These are phyloP conservation scores for Xylaria flabelliformis DNA, from an alignment of 495 filamentous ascomycete species.

Conservation along the genomic window DNA sequence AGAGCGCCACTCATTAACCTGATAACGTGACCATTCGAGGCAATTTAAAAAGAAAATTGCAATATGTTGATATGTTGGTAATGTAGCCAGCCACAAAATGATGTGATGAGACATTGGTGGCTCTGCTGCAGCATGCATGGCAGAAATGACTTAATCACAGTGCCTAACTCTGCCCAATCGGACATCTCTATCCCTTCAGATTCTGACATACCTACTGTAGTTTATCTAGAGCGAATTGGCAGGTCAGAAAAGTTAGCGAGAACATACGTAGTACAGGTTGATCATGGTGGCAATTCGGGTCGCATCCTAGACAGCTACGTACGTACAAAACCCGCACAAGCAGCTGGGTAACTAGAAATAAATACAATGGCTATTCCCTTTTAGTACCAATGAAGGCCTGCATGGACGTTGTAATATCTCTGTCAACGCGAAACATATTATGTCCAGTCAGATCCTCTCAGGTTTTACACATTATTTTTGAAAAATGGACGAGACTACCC, in stretches of 20 bases:
- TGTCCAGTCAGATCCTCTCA: neutral
- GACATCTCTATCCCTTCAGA: neutral
- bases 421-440: neutral
- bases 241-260: neutral
- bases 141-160: neutral
- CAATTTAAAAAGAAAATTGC: neutral
- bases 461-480: neutral
- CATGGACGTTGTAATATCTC: neutral
- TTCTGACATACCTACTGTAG: neutral
- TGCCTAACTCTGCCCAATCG: neutral
- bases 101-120: neutral
- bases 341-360: neutral
- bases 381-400: neutral
- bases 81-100: neutral
- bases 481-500: neutral
- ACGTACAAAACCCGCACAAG: neutral
- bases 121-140: neutral
- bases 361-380: neutral
- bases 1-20: neutral
- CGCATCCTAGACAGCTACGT: neutral
- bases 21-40: neutral
- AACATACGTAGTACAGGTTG: neutral
- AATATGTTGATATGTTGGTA: neutral
- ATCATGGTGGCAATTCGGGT: neutral
- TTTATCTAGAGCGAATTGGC: neutral